Base-by-base conservation (phyloP, 352 stramenopile genomes). In the Phytophthora litchii region DNA sequence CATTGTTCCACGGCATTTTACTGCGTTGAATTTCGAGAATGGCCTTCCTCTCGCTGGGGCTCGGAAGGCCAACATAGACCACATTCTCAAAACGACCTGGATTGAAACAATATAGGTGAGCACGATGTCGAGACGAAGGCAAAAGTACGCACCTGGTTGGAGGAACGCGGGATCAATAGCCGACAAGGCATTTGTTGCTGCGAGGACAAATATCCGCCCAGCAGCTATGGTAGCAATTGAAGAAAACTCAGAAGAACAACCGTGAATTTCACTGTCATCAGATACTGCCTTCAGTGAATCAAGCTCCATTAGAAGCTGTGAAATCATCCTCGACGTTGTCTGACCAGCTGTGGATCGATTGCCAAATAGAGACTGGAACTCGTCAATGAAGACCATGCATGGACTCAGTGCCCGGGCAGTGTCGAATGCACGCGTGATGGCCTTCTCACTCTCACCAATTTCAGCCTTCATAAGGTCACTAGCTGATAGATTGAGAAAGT, bases 311-410 rank as follows among this genome's bases (percentile, higher is more conserved):
- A 95, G 61, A 14, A 95, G 49, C 54, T 94, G 86, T 17, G 86
- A 95, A 61, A 92, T 93, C 84, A 95, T 93, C 7, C 83, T 54
- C 4, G 83, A 89, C 4, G 80, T 93, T 36, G 84, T 91, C 70
- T 92, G 58, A 16, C 86, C 86, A 35, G 81, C 77, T 0, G 81
- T 92, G n/a, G 72, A 77, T 43, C 86, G 78, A 31, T 82, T 90
- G 4, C 83, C 86, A 56, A 95, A 95, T 0, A 95, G 53, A 9
- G 87, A 92, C 58, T 95, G 83, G 51, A 95, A 94, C 61, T 95
- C 87, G 46, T 95, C 87, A 34, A 95, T 90, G 57, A 95, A 95
- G 6, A 95, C 58, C 70, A 95, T 83, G 47, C 87, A 95, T 13
- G 87, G 87, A 70, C 82, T 92, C 12, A 92, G 57, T 3, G 80